These are phyloP conservation scores for Colletotrichum godetiae DNA, from an alignment of 2,329 filamentous ascomycete genomes.

Conservation along the genomic window DNA sequence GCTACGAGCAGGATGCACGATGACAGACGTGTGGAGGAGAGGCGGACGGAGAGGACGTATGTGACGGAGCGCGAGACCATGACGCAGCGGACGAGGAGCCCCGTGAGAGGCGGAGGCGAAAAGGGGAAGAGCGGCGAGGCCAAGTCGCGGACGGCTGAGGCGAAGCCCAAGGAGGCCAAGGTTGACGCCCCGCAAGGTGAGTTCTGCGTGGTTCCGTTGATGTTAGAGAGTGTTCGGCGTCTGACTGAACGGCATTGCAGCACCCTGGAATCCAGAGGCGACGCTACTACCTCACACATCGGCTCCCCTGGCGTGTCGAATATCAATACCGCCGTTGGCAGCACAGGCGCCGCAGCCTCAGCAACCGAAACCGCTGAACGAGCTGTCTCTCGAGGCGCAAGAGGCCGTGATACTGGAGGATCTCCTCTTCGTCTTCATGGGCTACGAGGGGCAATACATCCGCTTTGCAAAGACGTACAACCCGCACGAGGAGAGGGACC, in stretches of 20 bases:
- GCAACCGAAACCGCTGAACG: slow-evolving; percentile 74
- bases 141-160: slow-evolving; percentile 57
- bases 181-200: slow-evolving; percentile 62
- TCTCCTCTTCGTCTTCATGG: slow-evolving; percentile 95
- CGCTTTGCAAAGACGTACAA: slow-evolving; percentile 87
- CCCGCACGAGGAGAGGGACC: slow-evolving; percentile 85
- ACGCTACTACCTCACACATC: slow-evolving; percentile 75
- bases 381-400: slow-evolving; percentile 82
- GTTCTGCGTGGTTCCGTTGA: slow-evolving; percentile 39
- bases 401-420: slow-evolving; percentile 91
- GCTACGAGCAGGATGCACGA: slow-evolving; percentile 57
- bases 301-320: slow-evolving; percentile 77
- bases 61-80: slow-evolving; percentile 73
- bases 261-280: slow-evolving; percentile 83
- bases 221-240: background rate
- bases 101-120: slow-evolving; percentile 61
- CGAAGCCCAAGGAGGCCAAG: slow-evolving; percentile 56
- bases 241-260: slow-evolving; percentile 41
- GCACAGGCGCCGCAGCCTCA: slow-evolving; percentile 75
- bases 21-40: slow-evolving; percentile 59
- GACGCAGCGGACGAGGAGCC: slow-evolving; percentile 69
- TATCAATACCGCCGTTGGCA: slow-evolving; percentile 77
- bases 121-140: slow-evolving; percentile 48
- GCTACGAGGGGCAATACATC: slow-evolving; percentile 97
- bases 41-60: slow-evolving; percentile 66